phyloP scores from a whole-genome alignment of 2,329 filamentous ascomycete species.

The Emergomyces pasteurianus region DNA sequence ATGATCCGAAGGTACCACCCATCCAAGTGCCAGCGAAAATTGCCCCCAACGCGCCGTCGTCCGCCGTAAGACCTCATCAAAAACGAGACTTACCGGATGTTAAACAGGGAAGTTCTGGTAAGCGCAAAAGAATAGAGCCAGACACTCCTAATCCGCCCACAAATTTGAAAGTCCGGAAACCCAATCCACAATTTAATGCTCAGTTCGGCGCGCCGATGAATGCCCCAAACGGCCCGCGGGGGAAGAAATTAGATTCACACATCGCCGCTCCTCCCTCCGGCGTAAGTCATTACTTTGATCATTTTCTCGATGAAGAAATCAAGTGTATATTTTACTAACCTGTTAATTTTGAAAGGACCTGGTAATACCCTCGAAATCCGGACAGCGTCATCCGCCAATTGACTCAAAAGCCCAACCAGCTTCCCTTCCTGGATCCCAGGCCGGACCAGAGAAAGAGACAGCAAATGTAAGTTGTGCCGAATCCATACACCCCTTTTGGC shows the following conservation, averaged over 20 bases:
- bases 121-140: slow-evolving; percentile 24
- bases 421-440: not conserved
- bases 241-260: slow-evolving; percentile 13
- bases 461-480: not conserved
- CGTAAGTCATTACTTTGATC: slow-evolving; percentile 10
- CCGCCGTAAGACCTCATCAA: not conserved
- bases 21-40: slow-evolving; percentile 21
- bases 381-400: slow-evolving; percentile 20
- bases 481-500: too few relatives aligned
- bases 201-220: slow-evolving; percentile 11
- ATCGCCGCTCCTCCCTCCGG: slow-evolving; percentile 12
- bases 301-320: not conserved
- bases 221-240: slow-evolving; percentile 13
- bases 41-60: slow-evolving; percentile 2
- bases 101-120: slow-evolving; percentile 8
- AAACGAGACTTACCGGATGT: not conserved
- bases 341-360: slow-evolving; percentile 19
- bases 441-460: not conserved
- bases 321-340: not conserved
- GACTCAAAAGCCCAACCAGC: slow-evolving; percentile 3
- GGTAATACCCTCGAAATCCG: slow-evolving; percentile 29
- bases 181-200: slow-evolving; percentile 10
- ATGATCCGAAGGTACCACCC: slow-evolving; percentile 33
- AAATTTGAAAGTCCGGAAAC: slow-evolving; percentile 18
- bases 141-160: slow-evolving; percentile 15